These are phyloP conservation scores for Fraxinus sp. DNA, from an alignment of 305 asterid species.

Conservation along the genomic window DNA sequence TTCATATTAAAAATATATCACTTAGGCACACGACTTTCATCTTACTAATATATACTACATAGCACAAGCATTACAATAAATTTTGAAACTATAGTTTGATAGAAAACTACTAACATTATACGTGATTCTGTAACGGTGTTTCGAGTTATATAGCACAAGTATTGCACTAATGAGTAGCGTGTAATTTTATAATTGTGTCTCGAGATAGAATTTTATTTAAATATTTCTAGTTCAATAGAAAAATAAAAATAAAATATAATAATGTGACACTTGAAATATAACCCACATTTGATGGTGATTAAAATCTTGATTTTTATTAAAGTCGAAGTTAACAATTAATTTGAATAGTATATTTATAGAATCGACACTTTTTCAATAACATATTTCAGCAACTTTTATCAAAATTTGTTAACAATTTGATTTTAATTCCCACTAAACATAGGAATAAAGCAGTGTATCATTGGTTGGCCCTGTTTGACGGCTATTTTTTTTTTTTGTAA, in stretches of 20 bases:
- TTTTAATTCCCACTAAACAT: background rate
- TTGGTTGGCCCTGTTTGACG: background rate
- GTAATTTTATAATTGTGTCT: background rate
- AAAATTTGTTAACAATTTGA: too few relatives aligned
- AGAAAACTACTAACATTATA: too few relatives aligned
- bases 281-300: background rate
- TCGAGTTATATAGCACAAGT: background rate
- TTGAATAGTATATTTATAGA: background rate
- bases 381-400: background rate
- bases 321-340: too few relatives aligned
- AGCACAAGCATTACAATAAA: background rate
- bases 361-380: background rate
- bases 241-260: background rate
- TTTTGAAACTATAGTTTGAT: too few relatives aligned
- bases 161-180: background rate
- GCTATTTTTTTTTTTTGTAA: background rate
- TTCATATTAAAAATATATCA: background rate
- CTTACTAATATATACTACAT: too few relatives aligned
- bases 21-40: too few relatives aligned
- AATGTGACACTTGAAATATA: background rate
- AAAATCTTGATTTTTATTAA: background rate
- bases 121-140: background rate
- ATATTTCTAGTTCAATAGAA: background rate
- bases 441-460: background rate
- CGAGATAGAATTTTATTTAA: background rate